Base-by-base conservation (phyloP, 1,284 basidiomycete species). In the Fomes fomentarius region DNA sequence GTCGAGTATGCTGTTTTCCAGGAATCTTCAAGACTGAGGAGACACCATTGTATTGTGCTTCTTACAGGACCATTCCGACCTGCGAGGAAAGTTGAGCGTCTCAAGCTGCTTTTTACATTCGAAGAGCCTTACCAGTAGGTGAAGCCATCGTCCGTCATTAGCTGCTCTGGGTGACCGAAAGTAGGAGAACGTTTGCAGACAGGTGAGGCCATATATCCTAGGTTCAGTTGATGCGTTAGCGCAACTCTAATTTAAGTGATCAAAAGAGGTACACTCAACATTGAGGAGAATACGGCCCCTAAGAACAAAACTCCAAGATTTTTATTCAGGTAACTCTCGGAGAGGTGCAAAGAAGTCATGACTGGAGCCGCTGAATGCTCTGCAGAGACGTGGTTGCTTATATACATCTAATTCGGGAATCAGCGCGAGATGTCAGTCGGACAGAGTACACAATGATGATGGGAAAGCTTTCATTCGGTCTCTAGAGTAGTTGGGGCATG, bases 171-270 rank as follows among this genome's bases (percentile, higher is more conserved):
- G 17, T 1, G 51, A 53, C 17, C 51, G 51, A 19, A 37, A 53
- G 24, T 53, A 53, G 14, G 19, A 25, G 24, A 47, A 47, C 11
- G 51, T 47, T 34, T 53, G 51, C 0, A 53, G 33, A 24, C 51
- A 53, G 1, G 45, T 53, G 14, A 53, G 24, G 2, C 51, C 51
- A 26, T 53, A 53, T 14, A 53, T 26, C 51, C 51, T 53, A 15
- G 4, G 35, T n/a, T n/a, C n/a, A 5, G n/a, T n/a, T 19, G 9
- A 34, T 21, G 31, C 0, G 17, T 22, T 4, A 2, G 10, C 8
- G 11, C 15, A 15, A 12, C n/a, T 33, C 19, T 14, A 15, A n/a
- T 33, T 2, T 35, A n/a, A 28, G 25, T 14, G 6, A 10, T 25
- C 2, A 17, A 34, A 12, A 19, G 15, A 4, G 12, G 12, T 1